Evolutionary conservation across 1,139 yeast genomes (phyloP), one percentile per base, ranked within the genome.

Genomic region (Pichia sp.): DNA sequence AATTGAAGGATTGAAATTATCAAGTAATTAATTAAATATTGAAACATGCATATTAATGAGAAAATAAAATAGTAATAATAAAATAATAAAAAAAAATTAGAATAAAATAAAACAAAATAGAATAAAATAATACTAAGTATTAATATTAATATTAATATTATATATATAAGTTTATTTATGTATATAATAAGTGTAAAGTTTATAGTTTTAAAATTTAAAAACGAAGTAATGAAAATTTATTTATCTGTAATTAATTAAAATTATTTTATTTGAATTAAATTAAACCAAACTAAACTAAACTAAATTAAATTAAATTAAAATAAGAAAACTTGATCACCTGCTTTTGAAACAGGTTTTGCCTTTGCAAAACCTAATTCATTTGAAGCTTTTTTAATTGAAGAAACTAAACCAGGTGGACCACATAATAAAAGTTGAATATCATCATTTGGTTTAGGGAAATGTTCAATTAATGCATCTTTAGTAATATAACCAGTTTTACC

Each of bases 391-490:
- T 89, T 90, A 61, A 82, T 73, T 46, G 86, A 80, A 42, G 82
- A 72, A 42, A 80, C 78, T 92, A 87, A 82, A 46, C 87, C 87
- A 51, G 96, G 96, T 48, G 99, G 98, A 29, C 99, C 97, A 67
- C 98, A 94, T 48, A 92, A 68, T 59, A 92, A 77, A 52, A 92
- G 68, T 73, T 86, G 89, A 52, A 76, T 72, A 55, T 81, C 82
- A 44, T 69, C 69, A 32, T 78, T 61, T 34, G 89, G 78, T 48
- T 74, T 69, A 40, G 96, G 95, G 58, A 86, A 73, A 55, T 76
- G 69, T 49, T 75, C 70, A 57, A 76, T 72, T 64, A 92, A 72
- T 57, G 85, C 74, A 36, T 87, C 96, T 48, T 82, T 77, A 39
- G 94, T 81, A 50, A 92, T 83, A 62, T 76, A 87, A 33, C 98